phyloP scores from a whole-genome alignment of 176 grass and related monocot genomes.

The Tuctoria greenei region DNA sequence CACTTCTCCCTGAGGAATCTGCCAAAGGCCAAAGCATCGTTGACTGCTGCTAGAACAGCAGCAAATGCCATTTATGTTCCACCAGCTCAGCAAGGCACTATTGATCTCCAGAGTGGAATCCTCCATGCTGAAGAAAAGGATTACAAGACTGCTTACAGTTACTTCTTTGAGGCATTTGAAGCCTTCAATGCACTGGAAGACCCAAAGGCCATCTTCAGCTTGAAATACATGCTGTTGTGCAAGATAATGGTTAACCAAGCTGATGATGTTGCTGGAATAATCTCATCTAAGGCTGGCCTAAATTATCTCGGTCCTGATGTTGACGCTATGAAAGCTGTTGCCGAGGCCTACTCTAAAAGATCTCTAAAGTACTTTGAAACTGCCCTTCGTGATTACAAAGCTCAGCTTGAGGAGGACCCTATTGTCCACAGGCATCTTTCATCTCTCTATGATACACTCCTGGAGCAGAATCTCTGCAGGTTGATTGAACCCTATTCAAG shows the following conservation, averaged over 20 bases:
- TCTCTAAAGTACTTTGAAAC: background rate
- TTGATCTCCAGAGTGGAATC: conserved; percentile 93
- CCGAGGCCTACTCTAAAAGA: background rate
- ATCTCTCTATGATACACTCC: too few species aligned
- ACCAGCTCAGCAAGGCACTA: conserved; percentile 43
- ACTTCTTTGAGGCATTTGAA: background rate
- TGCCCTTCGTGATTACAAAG: background rate
- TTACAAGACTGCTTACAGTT: background rate
- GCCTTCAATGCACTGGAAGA: background rate
- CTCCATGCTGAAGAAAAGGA: conserved; percentile 91
- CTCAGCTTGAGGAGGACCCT: too few species aligned
- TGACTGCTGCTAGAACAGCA: background rate
- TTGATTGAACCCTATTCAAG: too few species aligned
- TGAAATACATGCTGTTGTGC: conserved; percentile 95
- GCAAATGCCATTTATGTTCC: background rate
- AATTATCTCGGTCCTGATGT: conserved; percentile 40
- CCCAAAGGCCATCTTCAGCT: background rate
- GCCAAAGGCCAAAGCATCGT: background rate
- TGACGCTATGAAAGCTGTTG: conserved; percentile 68
- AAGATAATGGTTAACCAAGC: conserved; percentile 97
- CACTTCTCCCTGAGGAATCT: conserved; percentile 61
- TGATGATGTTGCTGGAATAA: conserved; percentile 47
- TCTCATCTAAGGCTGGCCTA: background rate
- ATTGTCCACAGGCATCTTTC: too few species aligned
- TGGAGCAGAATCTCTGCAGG: too few species aligned